Evolutionary conservation across 2,329 filamentous ascomycete species (phyloP).

Genomic region (Clonostachys sp.): DNA sequence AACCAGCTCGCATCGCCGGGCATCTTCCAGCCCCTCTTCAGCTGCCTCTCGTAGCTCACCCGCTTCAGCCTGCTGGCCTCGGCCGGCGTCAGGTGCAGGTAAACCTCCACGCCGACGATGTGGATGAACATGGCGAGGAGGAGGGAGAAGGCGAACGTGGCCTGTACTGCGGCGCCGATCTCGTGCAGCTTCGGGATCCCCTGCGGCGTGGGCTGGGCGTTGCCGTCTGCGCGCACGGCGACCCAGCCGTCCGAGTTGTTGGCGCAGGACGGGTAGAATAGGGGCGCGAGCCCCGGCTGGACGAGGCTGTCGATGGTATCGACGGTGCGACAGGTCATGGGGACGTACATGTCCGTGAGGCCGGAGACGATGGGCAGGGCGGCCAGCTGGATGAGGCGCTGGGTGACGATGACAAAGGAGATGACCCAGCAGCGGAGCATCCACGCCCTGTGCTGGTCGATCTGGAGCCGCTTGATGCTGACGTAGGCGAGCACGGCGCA

Average conservation of each 20-base stretch:
- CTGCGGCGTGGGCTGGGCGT: background rate
- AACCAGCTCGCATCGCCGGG: background rate
- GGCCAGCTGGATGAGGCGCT: slow-evolving; percentile 1
- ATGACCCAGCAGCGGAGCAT: slow-evolving; percentile 50
- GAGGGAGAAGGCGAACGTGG: background rate
- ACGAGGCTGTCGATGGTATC: background rate
- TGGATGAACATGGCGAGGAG: slow-evolving; percentile 1
- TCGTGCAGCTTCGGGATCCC: background rate
- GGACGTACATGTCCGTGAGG: background rate
- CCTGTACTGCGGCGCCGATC: background rate
- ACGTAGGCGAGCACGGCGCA: slow-evolving; percentile 38
- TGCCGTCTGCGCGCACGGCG: background rate
- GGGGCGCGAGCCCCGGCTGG: background rate
- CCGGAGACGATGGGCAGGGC: background rate
- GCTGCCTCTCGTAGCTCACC: slow-evolving; percentile 2
- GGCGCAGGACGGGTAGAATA: slow-evolving; percentile 1
- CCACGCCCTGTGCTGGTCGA: slow-evolving; percentile 57
- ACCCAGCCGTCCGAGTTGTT: background rate
- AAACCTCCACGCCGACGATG: background rate
- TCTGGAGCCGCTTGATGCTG: slow-evolving; percentile 52
- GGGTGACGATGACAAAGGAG: slow-evolving; percentile 1
- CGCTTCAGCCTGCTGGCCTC: slow-evolving; percentile 1
- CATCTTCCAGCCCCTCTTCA: background rate
- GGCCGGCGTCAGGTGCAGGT: background rate
- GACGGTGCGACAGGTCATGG: slow-evolving; percentile 1